Percentiles rank a stretch among this genome's conserved stretches.
Evolutionary conservation across 768 basidiomycete genomes (phyloP).

Genomic region (Termitomyces sp.): DNA sequence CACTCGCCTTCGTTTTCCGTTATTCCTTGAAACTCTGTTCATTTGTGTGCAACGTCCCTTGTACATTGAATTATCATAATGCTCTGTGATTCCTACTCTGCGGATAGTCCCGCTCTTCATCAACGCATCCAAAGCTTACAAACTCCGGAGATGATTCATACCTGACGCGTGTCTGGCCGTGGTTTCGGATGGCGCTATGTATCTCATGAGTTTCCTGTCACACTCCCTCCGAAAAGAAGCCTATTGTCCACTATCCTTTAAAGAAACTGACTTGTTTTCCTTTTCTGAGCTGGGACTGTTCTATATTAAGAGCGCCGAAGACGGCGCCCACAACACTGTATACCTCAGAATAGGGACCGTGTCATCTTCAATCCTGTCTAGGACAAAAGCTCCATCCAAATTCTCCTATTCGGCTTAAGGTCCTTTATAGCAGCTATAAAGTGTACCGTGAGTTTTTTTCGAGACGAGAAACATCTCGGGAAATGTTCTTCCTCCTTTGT

Average conservation of each 20-base stretch:
- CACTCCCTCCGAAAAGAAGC: neutral
- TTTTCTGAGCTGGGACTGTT: neutral
- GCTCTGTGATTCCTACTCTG: neutral
- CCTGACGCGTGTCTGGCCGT: neutral
- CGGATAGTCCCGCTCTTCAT: neutral
- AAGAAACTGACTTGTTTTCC: neutral
- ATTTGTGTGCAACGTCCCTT: neutral
- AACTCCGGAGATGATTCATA: neutral
- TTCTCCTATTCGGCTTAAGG: constrained; percentile 1
- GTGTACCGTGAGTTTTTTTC: neutral
- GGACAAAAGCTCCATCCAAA: constrained; percentile 1
- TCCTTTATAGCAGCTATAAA: constrained; percentile 3
- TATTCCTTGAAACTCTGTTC: neutral
- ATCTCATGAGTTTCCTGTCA: neutral
- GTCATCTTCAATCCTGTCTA: neutral
- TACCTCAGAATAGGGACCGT: neutral
- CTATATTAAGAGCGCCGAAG: neutral
- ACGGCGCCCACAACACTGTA: neutral
- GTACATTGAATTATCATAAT: neutral
- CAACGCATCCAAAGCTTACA: neutral
- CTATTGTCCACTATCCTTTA: neutral
- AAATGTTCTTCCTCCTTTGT: constrained; percentile 6
- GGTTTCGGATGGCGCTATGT: neutral
- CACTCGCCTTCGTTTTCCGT: neutral
- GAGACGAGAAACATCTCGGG: neutral